These are phyloP conservation scores for Boletellus ananas DNA, from an alignment of 768 basidiomycete species.

Conservation along the genomic window DNA sequence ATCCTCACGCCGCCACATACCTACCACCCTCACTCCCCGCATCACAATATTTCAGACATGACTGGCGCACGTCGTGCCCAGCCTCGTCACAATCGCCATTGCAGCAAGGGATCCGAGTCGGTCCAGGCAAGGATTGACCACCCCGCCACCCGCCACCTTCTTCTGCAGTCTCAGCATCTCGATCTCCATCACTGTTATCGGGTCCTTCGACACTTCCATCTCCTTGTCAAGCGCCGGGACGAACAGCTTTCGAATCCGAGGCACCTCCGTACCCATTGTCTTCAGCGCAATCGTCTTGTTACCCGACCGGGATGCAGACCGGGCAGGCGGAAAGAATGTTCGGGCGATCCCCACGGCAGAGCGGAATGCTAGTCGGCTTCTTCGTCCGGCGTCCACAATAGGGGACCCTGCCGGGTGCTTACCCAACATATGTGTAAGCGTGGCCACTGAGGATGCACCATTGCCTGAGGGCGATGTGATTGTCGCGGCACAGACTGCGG, in stretches of 20 bases:
- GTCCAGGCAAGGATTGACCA: background rate
- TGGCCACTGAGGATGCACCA: no score
- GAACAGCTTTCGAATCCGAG: slow-evolving; percentile 1
- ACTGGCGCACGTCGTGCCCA: background rate
- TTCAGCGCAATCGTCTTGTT: background rate
- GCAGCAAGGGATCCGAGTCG: background rate
- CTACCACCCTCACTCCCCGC: background rate
- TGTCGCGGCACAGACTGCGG: no score
- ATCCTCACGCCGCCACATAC: background rate
- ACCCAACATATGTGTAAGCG: no score
- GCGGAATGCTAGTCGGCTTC: background rate
- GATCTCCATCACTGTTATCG: slow-evolving; percentile 4
- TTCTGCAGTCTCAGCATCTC: slow-evolving; percentile 4
- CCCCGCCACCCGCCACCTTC: background rate
- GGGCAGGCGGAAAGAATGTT: background rate
- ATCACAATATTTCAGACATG: background rate
- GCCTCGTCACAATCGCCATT: background rate
- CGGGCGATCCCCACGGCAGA: background rate
- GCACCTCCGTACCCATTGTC: background rate
- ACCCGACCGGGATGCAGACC: background rate
- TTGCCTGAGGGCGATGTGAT: no score
- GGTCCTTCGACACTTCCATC: background rate
- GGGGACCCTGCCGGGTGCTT: no score
- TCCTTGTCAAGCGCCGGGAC: slow-evolving; percentile 4
- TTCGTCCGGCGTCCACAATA: background rate